Percentiles rank a stretch among this genome's conserved stretches.
Evolutionary conservation across 192 early-diverging fungal species (phyloP).

Genomic region (Coemansia nantahalensis): DNA sequence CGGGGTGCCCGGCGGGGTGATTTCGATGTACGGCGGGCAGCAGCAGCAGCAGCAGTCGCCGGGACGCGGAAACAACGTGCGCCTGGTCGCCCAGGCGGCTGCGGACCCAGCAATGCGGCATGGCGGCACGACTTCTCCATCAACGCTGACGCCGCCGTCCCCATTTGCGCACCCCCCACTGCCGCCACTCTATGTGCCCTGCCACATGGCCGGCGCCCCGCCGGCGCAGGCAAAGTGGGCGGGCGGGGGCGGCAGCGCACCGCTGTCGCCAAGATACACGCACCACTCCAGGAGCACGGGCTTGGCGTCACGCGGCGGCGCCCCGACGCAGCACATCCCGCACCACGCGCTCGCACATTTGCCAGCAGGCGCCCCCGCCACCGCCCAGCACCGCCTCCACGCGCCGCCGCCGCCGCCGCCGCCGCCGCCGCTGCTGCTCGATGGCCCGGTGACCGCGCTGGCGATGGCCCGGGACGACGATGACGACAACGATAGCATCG

Average conservation of each 20-base stretch:
- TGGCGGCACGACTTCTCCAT: conserved; percentile 4
- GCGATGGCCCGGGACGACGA: conserved; percentile 25
- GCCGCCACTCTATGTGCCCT: conserved; percentile 45
- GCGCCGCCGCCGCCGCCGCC: conserved; percentile 2
- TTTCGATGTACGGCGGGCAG: conserved; percentile 11
- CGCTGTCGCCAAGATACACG: conserved; percentile 4
- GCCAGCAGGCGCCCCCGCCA: neutral
- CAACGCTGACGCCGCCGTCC: conserved; percentile 25
- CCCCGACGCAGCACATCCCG: conserved; percentile 11
- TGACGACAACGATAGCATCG: conserved; percentile 31
- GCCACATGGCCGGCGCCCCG: conserved; percentile 38
- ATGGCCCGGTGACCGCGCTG: conserved; percentile 28
- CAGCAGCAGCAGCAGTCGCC: conserved; percentile 12
- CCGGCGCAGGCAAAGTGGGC: conserved; percentile 2
- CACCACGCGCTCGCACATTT: conserved; percentile 6
- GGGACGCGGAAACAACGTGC: conserved; percentile 27
- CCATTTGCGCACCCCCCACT: conserved; percentile 48
- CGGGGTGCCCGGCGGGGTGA: conserved; percentile 5
- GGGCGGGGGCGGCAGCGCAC: conserved; percentile 3
- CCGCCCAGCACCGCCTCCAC: conserved; percentile 2
- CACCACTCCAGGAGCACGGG: conserved; percentile 6
- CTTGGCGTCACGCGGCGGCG: conserved; percentile 13
- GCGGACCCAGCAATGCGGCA: conserved; percentile 19
- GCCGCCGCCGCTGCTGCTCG: conserved; percentile 7
- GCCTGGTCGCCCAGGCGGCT: conserved; percentile 28